These are phyloP conservation scores for Stenogyne calaminthoides DNA, from an alignment of 305 asterid species.

Conservation along the genomic window DNA sequence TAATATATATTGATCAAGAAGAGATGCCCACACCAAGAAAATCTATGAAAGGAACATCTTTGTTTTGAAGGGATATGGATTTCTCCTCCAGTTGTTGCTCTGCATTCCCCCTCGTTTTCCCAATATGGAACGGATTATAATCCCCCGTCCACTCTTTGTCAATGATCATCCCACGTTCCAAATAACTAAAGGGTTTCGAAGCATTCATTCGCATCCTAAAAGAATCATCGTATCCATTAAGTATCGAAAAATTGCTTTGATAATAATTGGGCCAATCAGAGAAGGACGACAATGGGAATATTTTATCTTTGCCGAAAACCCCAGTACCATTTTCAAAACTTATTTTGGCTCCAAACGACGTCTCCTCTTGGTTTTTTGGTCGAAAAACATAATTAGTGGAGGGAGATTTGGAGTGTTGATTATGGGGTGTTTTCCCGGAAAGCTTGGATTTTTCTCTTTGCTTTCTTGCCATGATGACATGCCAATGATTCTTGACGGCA, in stretches of 20 bases:
- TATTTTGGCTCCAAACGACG: slow-evolving; percentile 42
- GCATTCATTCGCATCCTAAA: slow-evolving; percentile 17
- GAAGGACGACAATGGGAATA: slow-evolving; percentile 51
- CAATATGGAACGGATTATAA: slow-evolving; percentile 16
- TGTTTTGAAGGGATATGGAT: slow-evolving; percentile 36
- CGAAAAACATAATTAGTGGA: slow-evolving; percentile 38
- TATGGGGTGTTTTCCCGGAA: slow-evolving; percentile 38
- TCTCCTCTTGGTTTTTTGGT: slow-evolving; percentile 37
- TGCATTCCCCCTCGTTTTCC: slow-evolving; percentile 31
- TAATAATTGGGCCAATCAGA: slow-evolving; percentile 41
- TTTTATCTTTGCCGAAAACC: slow-evolving; percentile 40
- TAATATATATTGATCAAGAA: slow-evolving; percentile 37
- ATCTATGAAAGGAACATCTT: slow-evolving; percentile 77
- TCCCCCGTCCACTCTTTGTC: slow-evolving; percentile 24
- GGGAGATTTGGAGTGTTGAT: slow-evolving; percentile 40
- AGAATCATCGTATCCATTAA: slow-evolving; percentile 35
- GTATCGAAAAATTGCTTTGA: slow-evolving; percentile 37
- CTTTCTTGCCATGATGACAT: slow-evolving; percentile 92
- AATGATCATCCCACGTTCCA: slow-evolving; percentile 20
- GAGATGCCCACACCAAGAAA: slow-evolving; percentile 94
- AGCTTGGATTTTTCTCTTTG: slow-evolving; percentile 77
- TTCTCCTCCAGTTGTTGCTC: slow-evolving; percentile 40
- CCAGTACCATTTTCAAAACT: slow-evolving; percentile 47
- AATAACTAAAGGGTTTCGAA: slow-evolving; percentile 34
- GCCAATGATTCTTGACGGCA: slow-evolving; percentile 97